Base-by-base conservation (phyloP, 2,329 filamentous ascomycete genomes). In the Ophiostoma himal-ulmi region DNA sequence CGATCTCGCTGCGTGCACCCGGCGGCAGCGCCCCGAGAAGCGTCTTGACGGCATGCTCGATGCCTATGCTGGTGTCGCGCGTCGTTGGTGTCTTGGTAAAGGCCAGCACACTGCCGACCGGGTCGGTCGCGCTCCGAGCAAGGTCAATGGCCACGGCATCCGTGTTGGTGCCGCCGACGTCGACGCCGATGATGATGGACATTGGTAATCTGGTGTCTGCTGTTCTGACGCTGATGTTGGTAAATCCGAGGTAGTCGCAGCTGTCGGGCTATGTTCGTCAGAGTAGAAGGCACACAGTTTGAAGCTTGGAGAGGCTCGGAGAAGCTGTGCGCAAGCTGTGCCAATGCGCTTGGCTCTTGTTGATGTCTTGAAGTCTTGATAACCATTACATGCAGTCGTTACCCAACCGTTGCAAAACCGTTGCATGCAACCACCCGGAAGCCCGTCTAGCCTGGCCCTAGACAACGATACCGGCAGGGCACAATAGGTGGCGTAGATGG, bases 161-260 rank as follows among this genome's bases (percentile, higher is more conserved):
- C 52, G 52, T 57, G 22, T 57, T 57, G n/a, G n/a, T 57, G n/a
- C 52, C 52, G n/a, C 52, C 52, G 22, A 57, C 52, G n/a, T 57
- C 52, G 11, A 57, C 52, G 8, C 52, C 52, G 20, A 57, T 57
- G 3, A 57, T 26, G 52, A 57, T 57, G n/a, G 52, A 13, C 52
- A 57, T 57, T 54, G 20, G 8, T 14, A 5, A 13, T 17, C 20
- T 44, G 5, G 5, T 44, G 41, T 17, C 20, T 17, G 44, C 2
- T n/a, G 5, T n/a, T 30, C 4, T 30, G 30, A 30, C 30, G 30
- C 30, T 30, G 30, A 30, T 30, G 30, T 30, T 30, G 30, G 4
- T 30, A 30, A 30, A 30, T 30, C 30, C 30, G 6, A 44, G 39
- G 14, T 44, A 17, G 5, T 44, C 39, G 14, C 39, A 7, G 14